Evolutionary conservation across 169 alveolate species (phyloP).

Genomic region (Babesia sp.): DNA sequence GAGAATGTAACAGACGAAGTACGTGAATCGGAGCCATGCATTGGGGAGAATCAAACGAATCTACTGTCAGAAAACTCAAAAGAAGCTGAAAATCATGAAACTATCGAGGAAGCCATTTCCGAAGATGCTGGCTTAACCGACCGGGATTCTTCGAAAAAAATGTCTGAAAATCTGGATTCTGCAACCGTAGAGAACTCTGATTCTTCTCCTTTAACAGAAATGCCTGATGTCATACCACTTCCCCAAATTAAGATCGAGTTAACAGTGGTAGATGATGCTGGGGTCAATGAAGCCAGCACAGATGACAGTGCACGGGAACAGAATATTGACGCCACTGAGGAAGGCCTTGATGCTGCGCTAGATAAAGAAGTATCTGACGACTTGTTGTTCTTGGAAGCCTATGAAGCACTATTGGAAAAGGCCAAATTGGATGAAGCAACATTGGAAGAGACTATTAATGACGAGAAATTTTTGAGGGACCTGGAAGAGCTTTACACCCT

Average conservation of each 20-base stretch:
- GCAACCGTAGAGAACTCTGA: neutral
- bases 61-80: too few relatives aligned
- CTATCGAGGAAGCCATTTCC: too few relatives aligned
- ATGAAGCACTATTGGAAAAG: neutral
- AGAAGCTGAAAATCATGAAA: too few relatives aligned
- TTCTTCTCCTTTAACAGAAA: too few relatives aligned
- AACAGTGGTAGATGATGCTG: neutral
- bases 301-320: neutral
- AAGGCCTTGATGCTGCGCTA: neutral
- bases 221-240: too few relatives aligned
- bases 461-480: constrained; percentile 5
- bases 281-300: neutral
- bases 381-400: neutral
- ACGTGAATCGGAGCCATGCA: too few relatives aligned
- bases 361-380: neutral
- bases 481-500: constrained; percentile 4
- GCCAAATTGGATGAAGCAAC: neutral
- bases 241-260: neutral
- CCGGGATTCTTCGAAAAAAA: neutral
- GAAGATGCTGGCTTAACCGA: too few relatives aligned
- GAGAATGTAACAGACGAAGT: too few relatives aligned
- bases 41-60: too few relatives aligned
- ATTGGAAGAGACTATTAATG: neutral
- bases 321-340: too few relatives aligned
- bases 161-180: neutral